Evolutionary conservation across 1,284 basidiomycete species (phyloP).

Genomic region (Microbotryomycetes sp.): DNA sequence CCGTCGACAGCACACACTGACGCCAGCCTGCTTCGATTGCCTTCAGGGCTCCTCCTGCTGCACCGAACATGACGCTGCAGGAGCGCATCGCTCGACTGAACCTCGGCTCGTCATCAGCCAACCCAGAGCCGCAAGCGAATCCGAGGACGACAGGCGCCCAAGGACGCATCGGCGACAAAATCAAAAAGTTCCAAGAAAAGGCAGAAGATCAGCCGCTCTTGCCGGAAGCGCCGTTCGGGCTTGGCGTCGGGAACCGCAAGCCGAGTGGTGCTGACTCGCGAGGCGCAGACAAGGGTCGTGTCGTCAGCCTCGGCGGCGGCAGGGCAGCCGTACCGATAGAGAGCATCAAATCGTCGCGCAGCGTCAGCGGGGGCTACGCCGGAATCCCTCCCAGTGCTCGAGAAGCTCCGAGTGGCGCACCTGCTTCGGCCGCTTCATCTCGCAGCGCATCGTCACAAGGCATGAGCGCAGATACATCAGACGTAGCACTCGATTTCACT

Average conservation of each 20-base stretch:
- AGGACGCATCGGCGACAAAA: constrained; percentile 18
- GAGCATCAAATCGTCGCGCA: constrained; percentile 10
- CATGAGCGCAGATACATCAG: background rate
- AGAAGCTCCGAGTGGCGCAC: background rate
- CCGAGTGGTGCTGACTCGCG: background rate
- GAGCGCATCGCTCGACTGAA: constrained; percentile 18
- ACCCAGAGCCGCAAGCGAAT: background rate
- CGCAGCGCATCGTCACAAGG: background rate
- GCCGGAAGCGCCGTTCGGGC: constrained; percentile 16
- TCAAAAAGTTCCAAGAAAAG: constrained; percentile 16
- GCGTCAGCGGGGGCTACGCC: constrained; percentile 7
- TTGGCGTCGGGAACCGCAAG: constrained; percentile 5
- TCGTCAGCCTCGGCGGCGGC: constrained; percentile 22
- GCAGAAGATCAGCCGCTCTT: constrained; percentile 16
- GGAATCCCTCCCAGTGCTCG: background rate
- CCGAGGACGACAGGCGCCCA: constrained; percentile 7
- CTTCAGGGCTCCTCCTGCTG: background rate
- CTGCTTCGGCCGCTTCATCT: background rate
- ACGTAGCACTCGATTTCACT: background rate
- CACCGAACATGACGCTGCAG: background rate
- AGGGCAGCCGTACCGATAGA: constrained; percentile 18
- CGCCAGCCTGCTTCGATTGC: no score
- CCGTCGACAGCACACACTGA: no score
- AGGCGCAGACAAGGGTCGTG: constrained; percentile 10
- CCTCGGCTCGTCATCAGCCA: background rate